Evolutionary conservation across 2,329 filamentous ascomycete genomes (phyloP).

Genomic region (Lojkania enalia): DNA sequence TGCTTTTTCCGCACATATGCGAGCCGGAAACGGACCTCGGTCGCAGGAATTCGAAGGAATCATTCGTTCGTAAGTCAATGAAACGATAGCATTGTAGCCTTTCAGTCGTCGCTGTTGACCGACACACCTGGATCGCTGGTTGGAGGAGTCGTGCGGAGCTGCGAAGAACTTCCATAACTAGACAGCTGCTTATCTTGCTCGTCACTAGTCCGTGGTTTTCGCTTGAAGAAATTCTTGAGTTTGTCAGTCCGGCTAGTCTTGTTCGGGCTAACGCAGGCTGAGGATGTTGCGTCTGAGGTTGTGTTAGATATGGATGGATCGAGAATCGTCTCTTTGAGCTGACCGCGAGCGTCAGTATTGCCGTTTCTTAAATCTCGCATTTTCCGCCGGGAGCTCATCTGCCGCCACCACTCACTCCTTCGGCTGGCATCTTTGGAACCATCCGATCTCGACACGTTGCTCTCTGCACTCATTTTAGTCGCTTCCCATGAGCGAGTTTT

Average conservation of each 20-base stretch:
- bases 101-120: constrained; percentile 39
- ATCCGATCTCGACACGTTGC: constrained; percentile 33
- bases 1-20: neutral
- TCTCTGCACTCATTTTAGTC: constrained; percentile 36
- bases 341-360: constrained; percentile 27
- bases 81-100: constrained; percentile 12
- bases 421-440: constrained; percentile 33
- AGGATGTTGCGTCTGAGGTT: constrained; percentile 26
- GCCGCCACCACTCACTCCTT: constrained; percentile 39
- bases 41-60: neutral
- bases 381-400: constrained; percentile 36
- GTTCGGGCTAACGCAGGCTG: constrained; percentile 28
- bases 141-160: constrained; percentile 35
- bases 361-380: constrained; percentile 35
- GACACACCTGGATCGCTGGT: constrained; percentile 41
- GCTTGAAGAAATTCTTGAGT: constrained; percentile 42
- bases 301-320: constrained; percentile 27
- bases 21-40: neutral
- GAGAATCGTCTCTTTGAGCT: constrained; percentile 30
- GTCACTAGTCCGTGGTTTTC: constrained; percentile 32
- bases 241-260: constrained; percentile 36
- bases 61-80: neutral
- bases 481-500: constrained; percentile 38
- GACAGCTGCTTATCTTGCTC: constrained; percentile 41
- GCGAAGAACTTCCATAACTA: constrained; percentile 40